Percentiles rank a stretch among this genome's conserved stretches.
Conservation (phyloP, 306 rosid species). For the barrel medic (Medicago truncatula) region DNA sequence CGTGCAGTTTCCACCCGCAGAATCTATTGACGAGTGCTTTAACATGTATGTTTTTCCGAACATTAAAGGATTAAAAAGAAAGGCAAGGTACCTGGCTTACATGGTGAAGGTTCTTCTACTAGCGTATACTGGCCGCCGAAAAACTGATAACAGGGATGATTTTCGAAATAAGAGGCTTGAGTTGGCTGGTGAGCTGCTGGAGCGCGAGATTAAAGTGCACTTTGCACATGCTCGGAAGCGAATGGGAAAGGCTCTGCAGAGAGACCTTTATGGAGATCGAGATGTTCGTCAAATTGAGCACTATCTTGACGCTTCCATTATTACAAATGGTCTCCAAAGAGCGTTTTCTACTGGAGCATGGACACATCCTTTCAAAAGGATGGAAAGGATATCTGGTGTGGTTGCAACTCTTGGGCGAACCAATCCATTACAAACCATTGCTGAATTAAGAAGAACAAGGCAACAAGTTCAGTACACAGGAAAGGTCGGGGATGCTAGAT, state of each 20-base stretch:
- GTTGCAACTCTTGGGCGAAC: slow-evolving; percentile 88
- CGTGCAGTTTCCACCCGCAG: slow-evolving; percentile 77
- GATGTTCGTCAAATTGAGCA: slow-evolving; percentile 70
- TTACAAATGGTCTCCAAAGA: slow-evolving; percentile 89
- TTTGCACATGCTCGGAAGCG: slow-evolving; percentile 81
- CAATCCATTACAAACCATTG: slow-evolving; percentile 88
- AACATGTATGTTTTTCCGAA: slow-evolving; percentile 64
- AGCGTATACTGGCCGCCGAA: slow-evolving; percentile 75
- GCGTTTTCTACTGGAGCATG: slow-evolving; percentile 99
- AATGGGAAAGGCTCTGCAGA: slow-evolving; percentile 83
- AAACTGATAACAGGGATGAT: slow-evolving; percentile 85
- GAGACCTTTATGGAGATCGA: slow-evolving; percentile 85
- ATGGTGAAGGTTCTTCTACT: slow-evolving; percentile 92
- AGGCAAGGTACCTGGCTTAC: slow-evolving; percentile 83
- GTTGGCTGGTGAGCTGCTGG: slow-evolving; percentile 86
- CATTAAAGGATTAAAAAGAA: slow-evolving; percentile 62
- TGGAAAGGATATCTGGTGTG: slow-evolving; percentile 93
- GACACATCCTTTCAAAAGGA: slow-evolving; percentile 87
- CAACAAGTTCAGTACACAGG: slow-evolving; percentile 95
- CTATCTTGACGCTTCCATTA: slow-evolving; percentile 90
- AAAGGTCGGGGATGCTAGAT: slow-evolving; percentile 98
- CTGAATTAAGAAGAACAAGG: slow-evolving; percentile 89
- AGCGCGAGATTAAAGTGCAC: slow-evolving; percentile 87
- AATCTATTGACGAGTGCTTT: slow-evolving; percentile 74
- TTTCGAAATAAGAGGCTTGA: slow-evolving; percentile 91